phyloP scores from a whole-genome alignment of 2,329 filamentous ascomycete genomes.

The Trichoderma aggressivum region DNA sequence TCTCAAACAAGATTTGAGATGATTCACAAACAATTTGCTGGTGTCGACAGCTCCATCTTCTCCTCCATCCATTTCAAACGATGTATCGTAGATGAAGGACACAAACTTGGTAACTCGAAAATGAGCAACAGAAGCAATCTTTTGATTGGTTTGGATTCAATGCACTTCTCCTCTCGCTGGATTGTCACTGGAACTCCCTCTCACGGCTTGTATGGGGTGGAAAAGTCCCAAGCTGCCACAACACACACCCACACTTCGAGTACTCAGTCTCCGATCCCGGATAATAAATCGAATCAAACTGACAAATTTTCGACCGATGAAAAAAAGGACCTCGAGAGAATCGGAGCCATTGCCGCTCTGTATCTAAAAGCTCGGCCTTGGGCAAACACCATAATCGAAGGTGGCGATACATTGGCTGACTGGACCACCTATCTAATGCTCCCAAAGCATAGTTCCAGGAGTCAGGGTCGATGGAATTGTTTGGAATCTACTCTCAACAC shows the following conservation, averaged over 20 bases:
- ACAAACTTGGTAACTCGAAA: slow-evolving; percentile 69
- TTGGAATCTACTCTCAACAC: slow-evolving; percentile 69
- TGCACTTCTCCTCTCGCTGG: slow-evolving; percentile 74
- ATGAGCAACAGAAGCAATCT: slow-evolving; percentile 54
- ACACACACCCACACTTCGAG: not conserved
- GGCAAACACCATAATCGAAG: slow-evolving; percentile 57
- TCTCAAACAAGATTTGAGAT: slow-evolving; percentile 70
- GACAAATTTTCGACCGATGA: slow-evolving; percentile 45
- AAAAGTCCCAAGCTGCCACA: slow-evolving; percentile 17
- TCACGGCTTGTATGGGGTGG: slow-evolving; percentile 72
- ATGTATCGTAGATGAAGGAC: slow-evolving; percentile 89
- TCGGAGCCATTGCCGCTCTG: slow-evolving; percentile 62
- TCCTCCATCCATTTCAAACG: slow-evolving; percentile 77
- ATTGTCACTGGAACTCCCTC: slow-evolving; percentile 89
- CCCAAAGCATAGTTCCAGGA: slow-evolving; percentile 47
- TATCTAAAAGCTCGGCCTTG: slow-evolving; percentile 78
- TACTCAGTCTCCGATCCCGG: not conserved
- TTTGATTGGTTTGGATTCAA: slow-evolving; percentile 47
- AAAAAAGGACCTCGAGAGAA: slow-evolving; percentile 61
- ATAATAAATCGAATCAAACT: slow-evolving; percentile 24
- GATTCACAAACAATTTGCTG: slow-evolving; percentile 39
- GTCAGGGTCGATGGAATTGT: slow-evolving; percentile 57
- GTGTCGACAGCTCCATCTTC: slow-evolving; percentile 54
- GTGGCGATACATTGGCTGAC: slow-evolving; percentile 57
- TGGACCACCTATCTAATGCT: slow-evolving; percentile 74